Evolutionary conservation across 306 rosid genomes (phyloP).

Genomic region (Crotalaria pallida): DNA sequence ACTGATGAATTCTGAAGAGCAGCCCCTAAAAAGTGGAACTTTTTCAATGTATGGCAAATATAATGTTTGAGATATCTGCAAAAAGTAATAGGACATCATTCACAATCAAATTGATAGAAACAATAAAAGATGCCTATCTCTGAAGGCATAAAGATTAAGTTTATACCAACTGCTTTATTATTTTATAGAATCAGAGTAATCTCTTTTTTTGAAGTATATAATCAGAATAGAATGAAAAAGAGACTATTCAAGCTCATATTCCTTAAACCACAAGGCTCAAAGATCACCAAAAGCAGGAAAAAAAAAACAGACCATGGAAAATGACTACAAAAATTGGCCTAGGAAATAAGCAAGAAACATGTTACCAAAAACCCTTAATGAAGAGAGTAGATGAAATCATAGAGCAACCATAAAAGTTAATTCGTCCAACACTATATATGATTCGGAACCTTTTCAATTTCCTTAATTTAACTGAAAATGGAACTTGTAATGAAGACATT

Average conservation of each 20-base stretch:
- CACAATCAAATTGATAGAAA: neutral
- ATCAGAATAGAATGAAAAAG: neutral
- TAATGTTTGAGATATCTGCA: slow-evolving; percentile 81
- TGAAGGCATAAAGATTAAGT: neutral
- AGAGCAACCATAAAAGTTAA: neutral
- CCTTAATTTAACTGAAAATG: neutral
- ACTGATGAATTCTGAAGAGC: slow-evolving; percentile 86
- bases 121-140: neutral
- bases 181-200: neutral
- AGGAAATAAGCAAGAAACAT: slow-evolving; percentile 7
- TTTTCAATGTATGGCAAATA: slow-evolving; percentile 57
- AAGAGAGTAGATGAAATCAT: neutral
- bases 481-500: neutral
- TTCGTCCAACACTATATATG: neutral
- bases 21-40: slow-evolving; percentile 66
- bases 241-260: neutral
- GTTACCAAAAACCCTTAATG: neutral
- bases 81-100: neutral
- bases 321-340: neutral
- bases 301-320: neutral
- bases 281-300: neutral
- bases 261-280: neutral
- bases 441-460: neutral
- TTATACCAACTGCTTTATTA: neutral
- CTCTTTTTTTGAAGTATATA: neutral